phyloP scores from a whole-genome alignment of 345 rosid genomes.

The Turnera subulata region DNA sequence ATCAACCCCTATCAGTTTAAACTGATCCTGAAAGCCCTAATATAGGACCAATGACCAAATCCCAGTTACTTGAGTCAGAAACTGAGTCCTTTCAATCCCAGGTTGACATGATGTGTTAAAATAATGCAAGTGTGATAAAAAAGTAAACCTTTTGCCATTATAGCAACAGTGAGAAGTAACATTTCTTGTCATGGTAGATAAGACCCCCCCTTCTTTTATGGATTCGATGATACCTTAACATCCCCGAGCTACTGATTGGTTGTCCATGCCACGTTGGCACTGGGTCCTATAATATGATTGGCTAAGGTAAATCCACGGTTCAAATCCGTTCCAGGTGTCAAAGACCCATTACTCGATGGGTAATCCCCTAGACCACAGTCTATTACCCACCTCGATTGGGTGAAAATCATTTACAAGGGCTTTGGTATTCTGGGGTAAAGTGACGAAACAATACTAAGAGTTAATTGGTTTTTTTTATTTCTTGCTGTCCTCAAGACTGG shows the following conservation, averaged over 20 bases:
- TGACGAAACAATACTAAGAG: slow-evolving; percentile 1
- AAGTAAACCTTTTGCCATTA: background rate
- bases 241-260: slow-evolving; percentile 80
- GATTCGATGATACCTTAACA: slow-evolving; percentile 63
- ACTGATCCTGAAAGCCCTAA: slow-evolving; percentile 33
- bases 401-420: background rate
- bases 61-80: slow-evolving; percentile 30
- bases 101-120: background rate
- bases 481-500: slow-evolving; percentile 17
- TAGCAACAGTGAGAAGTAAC: background rate
- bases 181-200: background rate
- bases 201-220: slow-evolving; percentile 10
- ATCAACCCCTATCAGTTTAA: slow-evolving; percentile 45
- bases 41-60: slow-evolving; percentile 17
- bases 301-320: slow-evolving; percentile 35
- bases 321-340: slow-evolving; percentile 44
- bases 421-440: slow-evolving; percentile 7
- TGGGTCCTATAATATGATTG: slow-evolving; percentile 48
- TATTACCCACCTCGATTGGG: slow-evolving; percentile 40
- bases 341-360: slow-evolving; percentile 32
- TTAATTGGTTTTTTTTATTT: slow-evolving; percentile 1
- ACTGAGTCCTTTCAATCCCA: slow-evolving; percentile 17
- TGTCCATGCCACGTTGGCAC: slow-evolving; percentile 53
- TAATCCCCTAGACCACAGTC: slow-evolving; percentile 25
- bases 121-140: slow-evolving; percentile 6